Evolutionary conservation across 768 basidiomycete genomes (phyloP), one percentile per base, ranked within the genome.

Genomic region (Phlegmacium glaucopus): DNA sequence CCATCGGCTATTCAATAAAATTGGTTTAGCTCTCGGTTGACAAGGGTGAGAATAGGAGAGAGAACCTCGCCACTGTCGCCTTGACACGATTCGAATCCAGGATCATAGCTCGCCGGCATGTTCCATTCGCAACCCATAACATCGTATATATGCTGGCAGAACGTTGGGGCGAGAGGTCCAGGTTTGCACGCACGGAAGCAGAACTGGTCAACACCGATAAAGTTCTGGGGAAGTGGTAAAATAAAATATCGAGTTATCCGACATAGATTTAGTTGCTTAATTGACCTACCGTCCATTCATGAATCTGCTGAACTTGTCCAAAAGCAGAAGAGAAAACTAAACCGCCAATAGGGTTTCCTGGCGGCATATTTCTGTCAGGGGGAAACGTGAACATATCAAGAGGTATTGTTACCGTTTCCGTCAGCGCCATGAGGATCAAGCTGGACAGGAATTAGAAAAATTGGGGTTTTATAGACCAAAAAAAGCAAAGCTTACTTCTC

Each of bases 311-410:
- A 4, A 79, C 52, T 39, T 69, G 65, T 16, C 79, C 82, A 63
- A 83, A 87, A n/a, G 82, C 83, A 49, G 48, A 75, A 16, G 85
- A 84, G 62, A 87, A 87, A n/a, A 90, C 82, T 36, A 87, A 72
- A 3, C 79, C 83, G 25, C 84, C 86, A 28, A 79, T 75, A 9
- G 77, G 82, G 56, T 80, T 82, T 12, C 78, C 74, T 71, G 47
- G 46, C 27, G 18, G 41, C 39, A 50, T 26, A 27, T 25, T 11
- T 18, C 26, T 35, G 32, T 45, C 18, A 48, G 16, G 29, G 30
- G 37, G 30, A 30, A 28, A 18, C 2, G 5, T 22, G 42, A 47
- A 34, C n/a, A 47, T 26, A 52, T 15, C 6, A 36, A 18, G 36
- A 29, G 17, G 39, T 7, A 39, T 4, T 42, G 62, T 44, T 58